These are phyloP conservation scores for Trichosporon coremiiforme DNA, from an alignment of 1,284 basidiomycete species.

Conservation along the genomic window DNA sequence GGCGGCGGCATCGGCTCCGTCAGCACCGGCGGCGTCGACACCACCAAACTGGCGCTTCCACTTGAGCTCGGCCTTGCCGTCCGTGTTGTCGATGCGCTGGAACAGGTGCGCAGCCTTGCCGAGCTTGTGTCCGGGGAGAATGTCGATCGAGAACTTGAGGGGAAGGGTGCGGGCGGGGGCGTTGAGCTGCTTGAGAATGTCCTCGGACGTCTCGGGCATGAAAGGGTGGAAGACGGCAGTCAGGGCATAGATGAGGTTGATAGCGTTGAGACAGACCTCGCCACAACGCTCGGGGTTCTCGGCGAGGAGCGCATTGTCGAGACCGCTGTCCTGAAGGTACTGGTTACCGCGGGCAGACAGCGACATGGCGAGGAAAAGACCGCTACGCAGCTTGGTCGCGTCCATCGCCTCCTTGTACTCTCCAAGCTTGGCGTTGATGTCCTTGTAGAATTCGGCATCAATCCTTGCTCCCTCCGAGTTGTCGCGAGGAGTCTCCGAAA, in stretches of 20 bases:
- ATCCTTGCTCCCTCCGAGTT: slow-evolving; percentile 59
- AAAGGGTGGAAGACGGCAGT: slow-evolving; percentile 87
- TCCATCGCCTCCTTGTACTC: slow-evolving; percentile 90
- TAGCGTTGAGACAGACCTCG: slow-evolving; percentile 81
- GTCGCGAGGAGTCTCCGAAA: slow-evolving; percentile 56
- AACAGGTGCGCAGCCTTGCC: slow-evolving; percentile 88
- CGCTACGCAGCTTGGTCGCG: slow-evolving; percentile 82
- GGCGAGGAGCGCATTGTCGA: slow-evolving; percentile 86
- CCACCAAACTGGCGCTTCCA: slow-evolving; percentile 85
- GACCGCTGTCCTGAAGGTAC: slow-evolving; percentile 87
- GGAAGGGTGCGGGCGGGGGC: slow-evolving; percentile 81
- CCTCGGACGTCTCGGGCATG: slow-evolving; percentile 87
- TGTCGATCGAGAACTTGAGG: slow-evolving; percentile 69
- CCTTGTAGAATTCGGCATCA: slow-evolving; percentile 76
- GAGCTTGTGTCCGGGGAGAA: slow-evolving; percentile 82
- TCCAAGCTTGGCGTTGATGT: slow-evolving; percentile 72
- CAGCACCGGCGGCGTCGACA: slow-evolving; percentile 53
- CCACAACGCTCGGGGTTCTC: slow-evolving; percentile 82
- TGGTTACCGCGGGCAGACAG: slow-evolving; percentile 90
- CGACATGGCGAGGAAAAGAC: slow-evolving; percentile 84
- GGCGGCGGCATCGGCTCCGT: slow-evolving; percentile 39
- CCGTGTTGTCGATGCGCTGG: slow-evolving; percentile 75
- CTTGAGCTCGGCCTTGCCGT: slow-evolving; percentile 77
- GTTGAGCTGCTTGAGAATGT: slow-evolving; percentile 85
- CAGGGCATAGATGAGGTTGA: slow-evolving; percentile 92